Evolutionary conservation across 371 early-diverging fungal species (phyloP).

Genomic region (Rhizopus delemar): DNA sequence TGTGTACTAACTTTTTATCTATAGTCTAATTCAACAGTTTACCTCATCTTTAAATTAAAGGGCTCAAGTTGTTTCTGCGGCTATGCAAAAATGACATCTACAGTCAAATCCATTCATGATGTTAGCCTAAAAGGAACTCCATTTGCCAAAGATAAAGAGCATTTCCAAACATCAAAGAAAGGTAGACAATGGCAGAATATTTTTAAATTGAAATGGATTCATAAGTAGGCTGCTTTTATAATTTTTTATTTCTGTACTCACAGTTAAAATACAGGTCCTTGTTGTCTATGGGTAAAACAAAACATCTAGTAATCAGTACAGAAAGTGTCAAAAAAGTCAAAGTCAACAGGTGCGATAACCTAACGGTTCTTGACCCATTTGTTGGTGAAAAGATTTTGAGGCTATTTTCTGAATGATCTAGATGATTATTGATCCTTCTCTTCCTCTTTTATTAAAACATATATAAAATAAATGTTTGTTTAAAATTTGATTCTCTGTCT

Average conservation of each 20-base stretch:
- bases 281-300: not conserved
- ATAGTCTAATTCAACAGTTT: not conserved
- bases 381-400: too few species aligned
- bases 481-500: too few species aligned
- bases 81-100: not conserved
- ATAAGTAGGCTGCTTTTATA: not conserved
- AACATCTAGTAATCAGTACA: too few species aligned
- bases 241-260: not conserved
- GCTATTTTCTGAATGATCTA: too few species aligned
- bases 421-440: too few species aligned
- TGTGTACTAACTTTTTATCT: not conserved
- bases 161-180: not conserved
- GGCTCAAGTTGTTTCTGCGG: not conserved
- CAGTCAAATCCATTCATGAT: not conserved
- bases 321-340: too few species aligned
- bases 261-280: not conserved
- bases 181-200: not conserved
- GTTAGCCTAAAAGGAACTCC: not conserved
- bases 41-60: too few species aligned
- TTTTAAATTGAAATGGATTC: not conserved
- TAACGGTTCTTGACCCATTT: too few species aligned
- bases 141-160: not conserved
- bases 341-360: too few species aligned
- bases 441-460: too few species aligned
- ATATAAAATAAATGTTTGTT: too few species aligned